Percentiles rank a stretch among this genome's conserved stretches.
These are phyloP conservation scores for Serendipita vermifera DNA, from an alignment of 768 basidiomycete species.

Conservation along the genomic window DNA sequence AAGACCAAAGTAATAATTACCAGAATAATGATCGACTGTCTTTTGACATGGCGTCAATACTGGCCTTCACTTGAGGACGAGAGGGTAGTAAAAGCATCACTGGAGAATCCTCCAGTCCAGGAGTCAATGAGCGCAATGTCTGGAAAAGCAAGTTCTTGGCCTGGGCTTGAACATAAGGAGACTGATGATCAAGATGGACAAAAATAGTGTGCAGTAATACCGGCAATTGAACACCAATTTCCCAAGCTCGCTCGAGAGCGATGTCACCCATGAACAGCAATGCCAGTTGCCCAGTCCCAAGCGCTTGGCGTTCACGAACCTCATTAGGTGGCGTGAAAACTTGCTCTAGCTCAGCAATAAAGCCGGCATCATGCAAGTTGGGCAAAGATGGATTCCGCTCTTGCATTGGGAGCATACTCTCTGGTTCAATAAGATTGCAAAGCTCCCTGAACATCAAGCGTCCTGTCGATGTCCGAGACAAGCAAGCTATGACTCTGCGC, in stretches of 20 bases:
- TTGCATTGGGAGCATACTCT: slow-evolving; percentile 65
- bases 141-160: slow-evolving; percentile 77
- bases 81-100: slow-evolving; percentile 41
- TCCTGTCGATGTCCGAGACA: slow-evolving; percentile 65
- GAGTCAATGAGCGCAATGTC: slow-evolving; percentile 65
- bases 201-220: slow-evolving; percentile 67
- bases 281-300: slow-evolving; percentile 81
- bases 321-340: slow-evolving; percentile 38
- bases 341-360: slow-evolving; percentile 70
- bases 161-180: slow-evolving; percentile 51
- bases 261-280: slow-evolving; percentile 73
- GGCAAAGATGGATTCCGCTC: slow-evolving; percentile 55
- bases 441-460: slow-evolving; percentile 66
- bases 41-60: slow-evolving; percentile 42
- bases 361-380: slow-evolving; percentile 50
- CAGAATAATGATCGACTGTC: slow-evolving; percentile 49
- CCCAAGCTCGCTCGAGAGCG: slow-evolving; percentile 64
- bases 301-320: slow-evolving; percentile 50
- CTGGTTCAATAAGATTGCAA: slow-evolving; percentile 73
- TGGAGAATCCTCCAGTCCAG: slow-evolving; percentile 59
- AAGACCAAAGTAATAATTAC: slow-evolving; percentile 26
- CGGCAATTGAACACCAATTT: slow-evolving; percentile 54
- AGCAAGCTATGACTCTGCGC: slow-evolving; percentile 66
- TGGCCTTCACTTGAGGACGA: slow-evolving; percentile 37
- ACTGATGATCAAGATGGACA: slow-evolving; percentile 69